Evolutionary conservation across 768 basidiomycete species (phyloP).

Genomic region (Tricholoma matsutake): DNA sequence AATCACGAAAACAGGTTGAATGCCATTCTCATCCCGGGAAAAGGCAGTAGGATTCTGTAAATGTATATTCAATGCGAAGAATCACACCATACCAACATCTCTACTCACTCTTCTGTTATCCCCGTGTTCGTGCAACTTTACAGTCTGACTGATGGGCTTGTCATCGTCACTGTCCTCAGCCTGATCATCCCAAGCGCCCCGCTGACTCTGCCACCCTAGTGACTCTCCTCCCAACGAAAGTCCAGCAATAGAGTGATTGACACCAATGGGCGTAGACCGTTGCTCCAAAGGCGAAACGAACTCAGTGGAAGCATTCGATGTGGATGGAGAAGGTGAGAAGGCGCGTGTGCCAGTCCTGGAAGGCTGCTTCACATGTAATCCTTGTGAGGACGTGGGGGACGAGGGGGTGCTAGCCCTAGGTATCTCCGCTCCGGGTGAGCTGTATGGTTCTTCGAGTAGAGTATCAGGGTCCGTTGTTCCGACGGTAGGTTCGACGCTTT

Average conservation of each 20-base stretch:
- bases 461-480: slow-evolving; percentile 32
- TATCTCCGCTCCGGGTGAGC: slow-evolving; percentile 4
- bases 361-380: slow-evolving; percentile 11
- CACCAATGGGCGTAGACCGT: slow-evolving; percentile 9
- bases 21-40: slow-evolving; percentile 38
- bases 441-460: slow-evolving; percentile 20
- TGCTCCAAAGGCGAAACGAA: slow-evolving; percentile 37
- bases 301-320: slow-evolving; percentile 19
- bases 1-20: slow-evolving; percentile 77
- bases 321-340: slow-evolving; percentile 26
- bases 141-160: slow-evolving; percentile 56
- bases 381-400: slow-evolving; percentile 21
- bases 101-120: slow-evolving; percentile 27
- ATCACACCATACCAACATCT: not conserved
- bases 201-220: slow-evolving; percentile 51
- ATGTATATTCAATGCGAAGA: not conserved
- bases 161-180: slow-evolving; percentile 64
- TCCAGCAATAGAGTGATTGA: slow-evolving; percentile 35
- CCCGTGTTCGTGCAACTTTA: slow-evolving; percentile 29
- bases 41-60: not conserved
- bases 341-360: slow-evolving; percentile 18
- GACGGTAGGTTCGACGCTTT: slow-evolving; percentile 43
- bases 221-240: slow-evolving; percentile 37
- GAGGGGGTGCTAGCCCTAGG: slow-evolving; percentile 23
- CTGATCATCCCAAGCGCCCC: slow-evolving; percentile 37